Conservation (phyloP, 2,329 filamentous ascomycete genomes). For the Cordyceps javanica region DNA sequence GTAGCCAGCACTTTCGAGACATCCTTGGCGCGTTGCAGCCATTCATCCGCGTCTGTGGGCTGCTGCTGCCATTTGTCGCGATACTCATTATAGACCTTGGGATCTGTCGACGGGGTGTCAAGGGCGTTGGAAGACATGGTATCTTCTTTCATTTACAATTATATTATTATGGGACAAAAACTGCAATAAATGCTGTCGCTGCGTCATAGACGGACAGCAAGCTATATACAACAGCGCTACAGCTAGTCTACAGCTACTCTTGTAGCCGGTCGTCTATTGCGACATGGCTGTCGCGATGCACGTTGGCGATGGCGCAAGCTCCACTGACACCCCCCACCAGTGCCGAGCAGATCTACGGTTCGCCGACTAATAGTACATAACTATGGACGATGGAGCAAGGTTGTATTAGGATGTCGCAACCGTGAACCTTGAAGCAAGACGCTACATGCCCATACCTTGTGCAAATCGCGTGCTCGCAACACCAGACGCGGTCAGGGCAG, state of each 20-base stretch:
- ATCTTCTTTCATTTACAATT: background rate
- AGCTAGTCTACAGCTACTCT: background rate
- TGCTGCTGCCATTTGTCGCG: constrained; percentile 28
- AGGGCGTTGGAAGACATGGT: constrained; percentile 15
- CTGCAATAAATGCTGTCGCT: background rate
- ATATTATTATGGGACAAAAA: background rate
- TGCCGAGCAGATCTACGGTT: background rate
- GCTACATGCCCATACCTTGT: background rate
- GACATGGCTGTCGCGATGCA: constrained; percentile 7
- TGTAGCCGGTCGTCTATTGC: background rate
- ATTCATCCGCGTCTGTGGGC: constrained; percentile 26
- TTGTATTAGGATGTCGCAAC: background rate
- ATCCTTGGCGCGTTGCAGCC: constrained; percentile 34
- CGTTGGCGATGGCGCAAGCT: constrained; percentile 1
- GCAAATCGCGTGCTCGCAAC: background rate
- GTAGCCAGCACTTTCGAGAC: constrained; percentile 29
- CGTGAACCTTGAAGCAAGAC: background rate
- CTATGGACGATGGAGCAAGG: background rate
- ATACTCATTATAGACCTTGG: constrained; percentile 31
- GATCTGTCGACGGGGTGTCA: constrained; percentile 24
- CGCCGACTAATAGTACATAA: too few species aligned
- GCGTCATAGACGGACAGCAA: background rate
- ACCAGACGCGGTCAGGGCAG: too few species aligned
- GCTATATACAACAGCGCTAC: too few species aligned
- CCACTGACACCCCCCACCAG: background rate